Evolutionary conservation across 192 early-diverging fungal species (phyloP).

Genomic region (Mortierella hygrophila): DNA sequence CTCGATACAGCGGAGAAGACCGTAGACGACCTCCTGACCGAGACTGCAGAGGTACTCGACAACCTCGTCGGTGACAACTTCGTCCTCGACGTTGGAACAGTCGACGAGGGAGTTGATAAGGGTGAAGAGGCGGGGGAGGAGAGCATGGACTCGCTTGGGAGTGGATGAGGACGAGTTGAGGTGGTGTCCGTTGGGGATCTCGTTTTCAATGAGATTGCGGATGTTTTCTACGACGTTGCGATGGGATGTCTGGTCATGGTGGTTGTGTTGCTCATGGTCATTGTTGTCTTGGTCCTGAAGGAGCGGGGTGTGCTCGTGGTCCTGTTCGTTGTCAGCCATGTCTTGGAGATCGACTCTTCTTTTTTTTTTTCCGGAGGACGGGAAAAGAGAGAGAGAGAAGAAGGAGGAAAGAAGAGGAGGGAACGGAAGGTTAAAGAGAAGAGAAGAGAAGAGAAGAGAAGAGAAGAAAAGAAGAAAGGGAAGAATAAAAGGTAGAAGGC

Average conservation of each 20-base stretch:
- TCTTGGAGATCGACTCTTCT: background rate
- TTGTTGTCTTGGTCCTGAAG: conserved; percentile 21
- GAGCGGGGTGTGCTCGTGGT: conserved; percentile 33
- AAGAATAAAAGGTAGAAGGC: background rate
- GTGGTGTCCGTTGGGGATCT: conserved; percentile 51
- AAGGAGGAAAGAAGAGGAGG: background rate
- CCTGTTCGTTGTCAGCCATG: conserved; percentile 44
- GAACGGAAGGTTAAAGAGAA: background rate
- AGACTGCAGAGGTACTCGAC: conserved; percentile 43
- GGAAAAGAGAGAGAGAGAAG: background rate
- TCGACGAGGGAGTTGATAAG: conserved; percentile 53
- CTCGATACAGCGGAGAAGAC: conserved; percentile 49
- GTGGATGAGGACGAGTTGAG: conserved; percentile 20
- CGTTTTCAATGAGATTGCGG: conserved; percentile 39
- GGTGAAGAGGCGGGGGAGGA: conserved; percentile 47
- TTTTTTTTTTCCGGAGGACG: no score
- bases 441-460: background rate
- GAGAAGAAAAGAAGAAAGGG: background rate
- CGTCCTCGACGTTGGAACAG: conserved; percentile 34
- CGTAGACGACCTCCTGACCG: conserved; percentile 48
- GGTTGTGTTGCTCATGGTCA: conserved; percentile 7
- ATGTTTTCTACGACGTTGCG: conserved; percentile 23
- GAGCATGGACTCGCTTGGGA: conserved; percentile 47
- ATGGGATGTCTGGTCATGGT: background rate
- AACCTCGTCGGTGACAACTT: conserved; percentile 43